These are phyloP conservation scores for Colletotrichum echinochloae DNA, from an alignment of 2,329 filamentous ascomycete genomes.

Conservation along the genomic window DNA sequence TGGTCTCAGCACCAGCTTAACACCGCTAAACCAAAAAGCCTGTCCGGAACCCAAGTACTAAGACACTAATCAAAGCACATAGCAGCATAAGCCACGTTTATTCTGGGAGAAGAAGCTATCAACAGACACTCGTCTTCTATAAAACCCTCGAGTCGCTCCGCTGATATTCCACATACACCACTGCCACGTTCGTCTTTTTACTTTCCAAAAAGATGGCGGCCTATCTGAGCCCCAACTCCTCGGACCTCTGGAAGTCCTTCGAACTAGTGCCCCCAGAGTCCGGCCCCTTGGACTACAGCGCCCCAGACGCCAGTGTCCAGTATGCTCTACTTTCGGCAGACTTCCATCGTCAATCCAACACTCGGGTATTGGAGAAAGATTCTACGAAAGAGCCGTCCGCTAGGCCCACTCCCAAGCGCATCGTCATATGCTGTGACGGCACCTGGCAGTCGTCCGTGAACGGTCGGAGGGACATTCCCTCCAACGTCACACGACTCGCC, in stretches of 20 bases:
- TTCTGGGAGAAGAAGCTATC: neutral
- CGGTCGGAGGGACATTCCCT: conserved; percentile 15
- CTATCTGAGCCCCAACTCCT: neutral
- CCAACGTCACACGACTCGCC: conserved; percentile 24
- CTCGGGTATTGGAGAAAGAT: neutral
- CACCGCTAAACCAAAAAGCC: neutral
- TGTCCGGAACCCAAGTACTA: neutral
- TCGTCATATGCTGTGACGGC: conserved; percentile 32
- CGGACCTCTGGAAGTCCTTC: conserved; percentile 8
- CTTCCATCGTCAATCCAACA: neutral
- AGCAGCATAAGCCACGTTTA: neutral
- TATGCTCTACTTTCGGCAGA: neutral
- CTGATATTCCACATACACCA: neutral
- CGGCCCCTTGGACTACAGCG: no score
- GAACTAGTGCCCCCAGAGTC: neutral
- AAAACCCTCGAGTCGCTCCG: neutral
- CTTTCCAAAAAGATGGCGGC: neutral
- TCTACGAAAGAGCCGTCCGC: no score
- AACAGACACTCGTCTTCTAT: neutral
- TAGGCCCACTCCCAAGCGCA: conserved; percentile 11
- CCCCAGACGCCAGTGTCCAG: neutral
- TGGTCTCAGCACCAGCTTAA: neutral
- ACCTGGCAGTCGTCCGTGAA: conserved; percentile 35
- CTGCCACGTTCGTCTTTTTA: neutral
- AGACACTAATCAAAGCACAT: neutral